Evolutionary conservation across 306 rosid species (phyloP).

Genomic region (Datisca glomerata): DNA sequence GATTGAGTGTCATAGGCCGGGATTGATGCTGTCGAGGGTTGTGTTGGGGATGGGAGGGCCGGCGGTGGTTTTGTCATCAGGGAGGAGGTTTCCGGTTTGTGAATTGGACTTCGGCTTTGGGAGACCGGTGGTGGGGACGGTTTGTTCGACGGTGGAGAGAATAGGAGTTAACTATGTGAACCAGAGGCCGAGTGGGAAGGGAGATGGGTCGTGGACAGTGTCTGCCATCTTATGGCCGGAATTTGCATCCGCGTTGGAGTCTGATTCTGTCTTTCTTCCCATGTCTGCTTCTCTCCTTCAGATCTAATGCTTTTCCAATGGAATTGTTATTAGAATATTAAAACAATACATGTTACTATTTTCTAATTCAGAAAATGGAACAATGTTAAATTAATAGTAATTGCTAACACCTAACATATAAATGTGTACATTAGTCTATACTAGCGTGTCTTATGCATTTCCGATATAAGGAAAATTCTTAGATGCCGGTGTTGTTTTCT

Average conservation of each 20-base stretch:
- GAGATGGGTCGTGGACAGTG: constrained; percentile 76
- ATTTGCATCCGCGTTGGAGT: constrained; percentile 44
- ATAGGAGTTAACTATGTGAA: constrained; percentile 81
- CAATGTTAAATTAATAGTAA: too few species aligned
- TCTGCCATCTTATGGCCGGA: constrained; percentile 85
- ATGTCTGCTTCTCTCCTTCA: constrained; percentile 48
- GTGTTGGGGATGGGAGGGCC: constrained; percentile 59
- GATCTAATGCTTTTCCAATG: constrained; percentile 28
- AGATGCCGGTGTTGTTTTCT: too few species aligned
- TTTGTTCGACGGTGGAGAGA: constrained; percentile 38
- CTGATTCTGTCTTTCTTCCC: constrained; percentile 54
- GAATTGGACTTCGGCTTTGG: constrained; percentile 84
- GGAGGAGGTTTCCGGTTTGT: constrained; percentile 52
- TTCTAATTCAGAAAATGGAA: too few species aligned
- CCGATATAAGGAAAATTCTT: too few species aligned
- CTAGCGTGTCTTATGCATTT: too few species aligned
- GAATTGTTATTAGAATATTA: too few species aligned
- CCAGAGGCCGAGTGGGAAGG: constrained; percentile 64
- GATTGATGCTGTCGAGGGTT: constrained; percentile 49
- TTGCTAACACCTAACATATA: too few species aligned
- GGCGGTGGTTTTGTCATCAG: constrained; percentile 53
- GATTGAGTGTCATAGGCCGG: constrained; percentile 75
- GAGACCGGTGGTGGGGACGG: constrained; percentile 64
- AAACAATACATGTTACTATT: too few species aligned
- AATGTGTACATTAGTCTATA: too few species aligned